These are phyloP conservation scores for Sarcocystis neurona DNA, from an alignment of 169 alveolate species.

Conservation along the genomic window DNA sequence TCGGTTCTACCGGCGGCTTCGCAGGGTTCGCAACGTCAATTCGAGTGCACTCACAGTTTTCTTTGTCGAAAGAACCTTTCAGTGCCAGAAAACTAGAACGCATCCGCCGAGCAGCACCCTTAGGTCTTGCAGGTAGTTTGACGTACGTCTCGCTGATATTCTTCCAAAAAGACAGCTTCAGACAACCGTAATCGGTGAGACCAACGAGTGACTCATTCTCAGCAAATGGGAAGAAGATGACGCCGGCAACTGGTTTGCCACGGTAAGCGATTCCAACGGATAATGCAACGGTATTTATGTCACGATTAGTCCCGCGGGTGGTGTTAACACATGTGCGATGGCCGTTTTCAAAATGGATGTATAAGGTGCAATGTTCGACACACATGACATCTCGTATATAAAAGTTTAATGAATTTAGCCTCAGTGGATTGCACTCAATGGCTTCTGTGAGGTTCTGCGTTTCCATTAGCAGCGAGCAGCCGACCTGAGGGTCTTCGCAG, in stretches of 20 bases:
- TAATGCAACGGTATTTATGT: background rate
- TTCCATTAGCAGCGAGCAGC: background rate
- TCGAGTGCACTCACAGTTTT: too few species aligned
- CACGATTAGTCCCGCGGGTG: conserved; percentile 21
- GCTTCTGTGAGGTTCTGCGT: too few species aligned
- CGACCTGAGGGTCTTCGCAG: background rate
- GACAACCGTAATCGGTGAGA: background rate
- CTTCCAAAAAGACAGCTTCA: background rate
- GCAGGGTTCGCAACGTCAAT: too few species aligned
- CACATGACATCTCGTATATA: background rate
- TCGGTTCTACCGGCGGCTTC: too few species aligned
- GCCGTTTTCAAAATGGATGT: conserved; percentile 18
- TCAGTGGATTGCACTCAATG: conserved; percentile 17
- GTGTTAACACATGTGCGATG: conserved; percentile 15
- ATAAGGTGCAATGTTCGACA: background rate
- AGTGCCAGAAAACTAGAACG: too few species aligned
- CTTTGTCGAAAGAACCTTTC: too few species aligned
- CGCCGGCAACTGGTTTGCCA: conserved; percentile 26
- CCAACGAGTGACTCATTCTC: conserved; percentile 1
- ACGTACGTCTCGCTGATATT: background rate
- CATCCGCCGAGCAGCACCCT: too few species aligned
- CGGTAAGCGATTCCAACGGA: conserved; percentile 30
- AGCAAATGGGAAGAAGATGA: conserved; percentile 12
- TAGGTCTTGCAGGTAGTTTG: conserved; percentile 21
- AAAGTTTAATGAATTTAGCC: background rate